Evolutionary conservation across 1,139 yeast genomes (phyloP).

Genomic region (Pneumocystis murina): DNA sequence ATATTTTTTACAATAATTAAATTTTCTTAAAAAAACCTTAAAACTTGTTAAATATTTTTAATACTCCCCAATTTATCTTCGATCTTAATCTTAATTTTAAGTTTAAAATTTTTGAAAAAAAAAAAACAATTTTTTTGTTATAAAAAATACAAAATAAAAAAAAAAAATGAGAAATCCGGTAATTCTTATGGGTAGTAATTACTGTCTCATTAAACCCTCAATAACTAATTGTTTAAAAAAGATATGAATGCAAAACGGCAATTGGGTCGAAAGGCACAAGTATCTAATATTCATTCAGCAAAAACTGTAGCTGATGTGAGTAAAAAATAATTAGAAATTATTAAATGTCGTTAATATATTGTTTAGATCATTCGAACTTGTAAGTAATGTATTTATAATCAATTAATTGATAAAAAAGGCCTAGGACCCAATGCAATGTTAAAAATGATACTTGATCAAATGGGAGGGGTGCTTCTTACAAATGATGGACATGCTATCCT

Average conservation of each 20-base stretch:
- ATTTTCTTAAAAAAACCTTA: not conserved
- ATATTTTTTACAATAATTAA: not conserved
- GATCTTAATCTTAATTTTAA: not conserved
- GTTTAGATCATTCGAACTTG: slow-evolving; percentile 68
- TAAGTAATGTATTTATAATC: slow-evolving; percentile 24
- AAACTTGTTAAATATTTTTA: not conserved
- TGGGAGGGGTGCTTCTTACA: slow-evolving; percentile 87
- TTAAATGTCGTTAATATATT: not conserved
- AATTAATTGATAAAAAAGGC: not conserved
- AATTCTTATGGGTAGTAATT: slow-evolving; percentile 10
- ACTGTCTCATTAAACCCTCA: not conserved
- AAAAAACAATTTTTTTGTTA: not conserved
- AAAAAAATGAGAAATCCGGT: not conserved
- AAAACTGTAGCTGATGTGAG: slow-evolving; percentile 40
- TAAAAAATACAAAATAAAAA: not conserved
- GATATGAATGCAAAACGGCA: slow-evolving; percentile 46
- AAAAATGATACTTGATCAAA: slow-evolving; percentile 93
- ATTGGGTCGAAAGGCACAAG: slow-evolving; percentile 93
- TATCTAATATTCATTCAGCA: slow-evolving; percentile 94
- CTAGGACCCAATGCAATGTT: slow-evolving; percentile 97
- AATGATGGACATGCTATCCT: slow-evolving; percentile 95
- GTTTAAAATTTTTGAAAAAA: not conserved
- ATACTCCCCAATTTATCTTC: not conserved
- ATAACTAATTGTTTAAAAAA: not conserved
- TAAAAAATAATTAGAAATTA: not conserved